Evolutionary conservation across 2,329 filamentous ascomycete species (phyloP), one percentile per base, ranked within the genome.

Genomic region (Nemania sp.): DNA sequence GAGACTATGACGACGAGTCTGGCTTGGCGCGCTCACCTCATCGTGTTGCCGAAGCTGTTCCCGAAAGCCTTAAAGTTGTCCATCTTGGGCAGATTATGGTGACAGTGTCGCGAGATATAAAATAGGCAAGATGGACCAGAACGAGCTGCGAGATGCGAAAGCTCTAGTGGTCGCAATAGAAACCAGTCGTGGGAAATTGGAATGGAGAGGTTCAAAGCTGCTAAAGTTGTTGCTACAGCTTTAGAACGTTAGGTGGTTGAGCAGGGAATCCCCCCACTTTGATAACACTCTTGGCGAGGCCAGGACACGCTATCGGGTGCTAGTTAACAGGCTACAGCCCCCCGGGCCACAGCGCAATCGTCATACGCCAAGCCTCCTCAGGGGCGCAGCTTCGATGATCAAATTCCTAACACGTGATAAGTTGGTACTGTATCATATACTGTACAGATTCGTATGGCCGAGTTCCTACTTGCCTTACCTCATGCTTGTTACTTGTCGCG

Each of bases 51-150:
- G 67, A 84, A 68, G 68, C 75, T 78, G 68, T 80, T 83, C 67
- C 80, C 77, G 53, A 84, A 73, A 63, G 75, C 80, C 69, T 81
- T 82, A 75, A 84, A 83, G 60, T 72, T 73, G 65, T 84, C 80
- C 80, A 83, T 83, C 33, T 51, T 54, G 51, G 53, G 49, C 45
- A 22, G 26, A 20, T 37, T 54, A 30, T 19, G 43, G 14, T 24
- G 47, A 14, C 5, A 31, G 30, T 15, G 26, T 49, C 39, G 55
- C 43, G 17, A 23, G 23, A 17, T 28, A 28, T 33, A 26, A 23
- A 15, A 44, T 34, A 37, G 20, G n/a, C 19, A 15, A 15, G 26
- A 22, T 22, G 26, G 17, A 31, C 6, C 6, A 34, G 17, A 28
- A 19, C 14, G 43, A 48, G 41, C 43, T 23, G 45, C 43, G 46